phyloP scores from a whole-genome alignment of 2,329 filamentous ascomycete genomes.

The Fusarium sp. region DNA sequence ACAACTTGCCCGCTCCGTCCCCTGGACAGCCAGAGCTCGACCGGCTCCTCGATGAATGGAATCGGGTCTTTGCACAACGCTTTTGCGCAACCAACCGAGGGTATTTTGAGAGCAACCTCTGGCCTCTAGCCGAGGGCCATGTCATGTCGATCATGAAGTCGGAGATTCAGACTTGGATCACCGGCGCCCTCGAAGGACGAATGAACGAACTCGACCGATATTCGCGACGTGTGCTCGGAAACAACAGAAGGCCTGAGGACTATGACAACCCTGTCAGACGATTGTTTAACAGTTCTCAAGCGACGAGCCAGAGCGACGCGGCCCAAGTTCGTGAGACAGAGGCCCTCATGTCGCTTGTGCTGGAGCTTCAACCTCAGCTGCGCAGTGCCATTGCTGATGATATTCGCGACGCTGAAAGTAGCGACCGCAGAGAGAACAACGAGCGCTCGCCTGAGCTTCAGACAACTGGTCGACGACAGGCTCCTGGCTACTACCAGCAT shows the following conservation, averaged over 20 bases:
- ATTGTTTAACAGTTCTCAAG: neutral
- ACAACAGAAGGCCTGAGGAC: neutral
- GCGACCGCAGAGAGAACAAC: neutral
- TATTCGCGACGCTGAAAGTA: neutral
- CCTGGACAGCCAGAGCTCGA: conserved; percentile 11
- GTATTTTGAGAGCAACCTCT: neutral
- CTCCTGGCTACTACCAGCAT: neutral
- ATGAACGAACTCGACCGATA: conserved; percentile 1
- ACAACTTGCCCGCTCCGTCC: neutral
- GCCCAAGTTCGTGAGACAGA: conserved; percentile 20
- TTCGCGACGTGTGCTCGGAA: neutral
- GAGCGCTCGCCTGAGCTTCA: neutral
- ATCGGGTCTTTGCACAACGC: conserved; percentile 13
- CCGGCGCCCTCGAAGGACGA: neutral
- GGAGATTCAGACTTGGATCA: conserved; percentile 3
- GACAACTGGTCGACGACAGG: neutral
- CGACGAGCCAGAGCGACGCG: neutral
- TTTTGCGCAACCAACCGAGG: conserved; percentile 17
- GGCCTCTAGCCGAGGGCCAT: neutral
- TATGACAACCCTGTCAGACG: conserved; percentile 1
- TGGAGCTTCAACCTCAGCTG: conserved; percentile 23
- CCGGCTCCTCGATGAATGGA: conserved; percentile 31
- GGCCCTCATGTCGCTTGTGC: conserved; percentile 23
- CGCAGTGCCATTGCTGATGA: neutral
- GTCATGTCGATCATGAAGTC: neutral